Base-by-base conservation (phyloP, 2,329 filamentous ascomycete genomes). In the Neonectria sp. region DNA sequence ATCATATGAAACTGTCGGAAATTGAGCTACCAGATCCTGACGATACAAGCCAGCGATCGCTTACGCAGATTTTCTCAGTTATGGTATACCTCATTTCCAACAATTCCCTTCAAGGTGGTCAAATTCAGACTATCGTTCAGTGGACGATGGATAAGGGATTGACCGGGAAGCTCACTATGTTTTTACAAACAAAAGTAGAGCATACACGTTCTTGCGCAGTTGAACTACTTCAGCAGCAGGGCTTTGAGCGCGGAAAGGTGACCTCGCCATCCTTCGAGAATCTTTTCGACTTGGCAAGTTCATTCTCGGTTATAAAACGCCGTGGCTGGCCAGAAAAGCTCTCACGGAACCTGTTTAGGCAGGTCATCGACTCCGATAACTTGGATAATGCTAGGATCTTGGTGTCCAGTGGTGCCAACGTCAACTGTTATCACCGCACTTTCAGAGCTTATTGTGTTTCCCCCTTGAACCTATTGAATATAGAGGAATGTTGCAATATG, bases 1-100 rank as follows among this genome's bases (percentile, higher is more conserved):
- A 13, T 2, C 2, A 2, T 5, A 2, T 3, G 12, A 35, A 1
- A 3, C 33, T 13, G 11, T 1, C 12, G 15, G 13, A 6, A 17
- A 40, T n/a, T 40, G 15, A 40, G 37, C 37, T 40, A 40, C 37
- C 37, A 40, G 13, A n/a, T 33, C 29, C 17, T 6, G 11, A 33
- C 15, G 8, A 52, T 33, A 2, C 9, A 21, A n/a, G 29, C 15
- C 27, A 52, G 49, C 29, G 21, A n/a, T 25, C 4, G 12, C 27
- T 52, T 24, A n/a, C n/a, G 11, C 29, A 31, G 5, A 33, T 33
- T 2, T 33, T 52, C 9, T 21, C 29, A 7, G n/a, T 52, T 17
- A n/a, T 21, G 27, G 49, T 31, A 13, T 52, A 52, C 21, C 49
- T 52, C 15, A 33, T 52, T 11, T 33, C 49, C 11, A 52, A 52